Evolutionary conservation across 768 basidiomycete genomes (phyloP), one percentile per base, ranked within the genome.

Genomic region (Tulasnella sp.): DNA sequence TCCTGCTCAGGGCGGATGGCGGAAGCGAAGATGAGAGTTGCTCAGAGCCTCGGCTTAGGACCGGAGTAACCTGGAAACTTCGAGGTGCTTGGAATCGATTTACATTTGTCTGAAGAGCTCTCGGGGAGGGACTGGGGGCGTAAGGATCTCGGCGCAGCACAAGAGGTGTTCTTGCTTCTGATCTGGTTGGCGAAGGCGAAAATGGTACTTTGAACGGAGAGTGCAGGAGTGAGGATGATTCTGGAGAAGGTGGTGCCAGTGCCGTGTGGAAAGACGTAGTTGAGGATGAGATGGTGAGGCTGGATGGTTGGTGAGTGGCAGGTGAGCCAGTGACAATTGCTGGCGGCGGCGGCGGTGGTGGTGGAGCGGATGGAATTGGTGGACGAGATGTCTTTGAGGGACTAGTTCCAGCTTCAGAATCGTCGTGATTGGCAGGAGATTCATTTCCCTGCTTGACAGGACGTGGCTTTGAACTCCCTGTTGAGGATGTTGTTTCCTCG

Each of bases 281-380:
- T 67, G 61, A 32, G 32, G 61, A 67, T 2, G 61, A 26, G 61
- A 67, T 26, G 61, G 61, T 67, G 11, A 67, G n/a, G 35, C 61
- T 32, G 26, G 61, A 67, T 32, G 61, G 61, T 67, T 67, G 61
- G 32, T 26, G 61, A 67, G 61, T 35, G 13, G 32, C 11, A 26
- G 61, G 61, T 26, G 61, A 5, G 26, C 29, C 35, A 5, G 61
- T 67, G 61, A 67, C 26, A 11, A 67, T 67, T 35, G 61, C 32
- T 35, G 61, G 61, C 15, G 61, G 61, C 18, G 61, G 61, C 18
- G 26, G 61, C 55, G 29, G 29, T 26, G 55, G 55, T 29, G 61
- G 61, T 67, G 61, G 51, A 51, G 51, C 61, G 32, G 61, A 67
- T 67, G 61, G 61, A 67, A 67, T 67, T 67, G 61, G 61, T 35